Conservation (phyloP, 1,139 yeast species). For the Blastobotrys persicus region DNA sequence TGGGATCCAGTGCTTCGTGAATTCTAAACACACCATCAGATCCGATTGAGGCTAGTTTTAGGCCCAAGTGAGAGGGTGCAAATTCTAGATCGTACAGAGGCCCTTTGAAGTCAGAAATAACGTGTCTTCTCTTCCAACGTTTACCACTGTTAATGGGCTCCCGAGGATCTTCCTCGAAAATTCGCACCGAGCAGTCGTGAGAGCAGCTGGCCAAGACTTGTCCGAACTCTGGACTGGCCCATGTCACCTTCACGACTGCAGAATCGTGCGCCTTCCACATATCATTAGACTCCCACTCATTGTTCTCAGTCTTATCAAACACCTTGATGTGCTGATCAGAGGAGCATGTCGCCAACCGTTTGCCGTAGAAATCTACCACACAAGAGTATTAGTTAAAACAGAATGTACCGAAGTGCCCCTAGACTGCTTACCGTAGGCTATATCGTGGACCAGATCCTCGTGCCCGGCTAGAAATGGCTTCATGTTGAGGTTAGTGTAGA, state of each 20-base stretch:
- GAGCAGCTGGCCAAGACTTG: slow-evolving; percentile 85
- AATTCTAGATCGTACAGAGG: slow-evolving; percentile 87
- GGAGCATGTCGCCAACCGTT: slow-evolving; percentile 85
- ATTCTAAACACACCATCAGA: slow-evolving; percentile 84
- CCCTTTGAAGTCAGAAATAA: slow-evolving; percentile 80
- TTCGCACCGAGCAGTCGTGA: slow-evolving; percentile 80
- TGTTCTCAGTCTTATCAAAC: slow-evolving; percentile 58
- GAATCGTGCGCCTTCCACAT: slow-evolving; percentile 96
- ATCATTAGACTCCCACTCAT: slow-evolving; percentile 75
- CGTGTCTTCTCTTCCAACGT: slow-evolving; percentile 75
- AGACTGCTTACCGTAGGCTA: slow-evolving; percentile 58
- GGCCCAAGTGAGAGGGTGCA: slow-evolving; percentile 83
- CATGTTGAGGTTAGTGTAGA: slow-evolving; percentile 31
- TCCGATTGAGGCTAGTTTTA: slow-evolving; percentile 83
- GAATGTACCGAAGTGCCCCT: neutral
- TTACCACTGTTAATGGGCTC: slow-evolving; percentile 73
- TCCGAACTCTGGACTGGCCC: slow-evolving; percentile 96
- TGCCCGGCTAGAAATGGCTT: slow-evolving; percentile 84
- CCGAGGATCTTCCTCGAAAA: slow-evolving; percentile 89
- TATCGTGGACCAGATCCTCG: slow-evolving; percentile 85
- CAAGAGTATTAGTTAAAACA: neutral
- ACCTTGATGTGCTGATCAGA: slow-evolving; percentile 90
- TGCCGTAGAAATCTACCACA: slow-evolving; percentile 63
- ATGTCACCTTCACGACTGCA: slow-evolving; percentile 71
- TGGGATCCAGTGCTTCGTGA: slow-evolving; percentile 87